Conservation (phyloP, 371 early-diverging fungal species). For the Mortierella sp. region DNA sequence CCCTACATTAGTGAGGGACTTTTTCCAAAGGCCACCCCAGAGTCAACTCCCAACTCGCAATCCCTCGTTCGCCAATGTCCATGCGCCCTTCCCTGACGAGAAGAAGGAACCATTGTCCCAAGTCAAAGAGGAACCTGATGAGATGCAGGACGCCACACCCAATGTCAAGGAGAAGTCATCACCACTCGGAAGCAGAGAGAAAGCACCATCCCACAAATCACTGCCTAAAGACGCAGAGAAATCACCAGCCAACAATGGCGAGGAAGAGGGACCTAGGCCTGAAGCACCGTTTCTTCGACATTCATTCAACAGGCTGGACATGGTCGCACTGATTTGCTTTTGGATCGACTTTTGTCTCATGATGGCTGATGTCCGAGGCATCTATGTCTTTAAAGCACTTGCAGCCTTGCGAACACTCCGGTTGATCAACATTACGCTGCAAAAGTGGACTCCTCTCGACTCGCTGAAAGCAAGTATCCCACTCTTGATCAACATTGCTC, state of each 20-base stretch:
- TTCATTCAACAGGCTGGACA: constrained; percentile 75
- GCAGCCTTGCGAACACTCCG: constrained; percentile 68
- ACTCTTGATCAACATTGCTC: constrained; percentile 65
- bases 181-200: no score
- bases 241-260: no score
- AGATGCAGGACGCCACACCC: no score
- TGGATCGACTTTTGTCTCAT: constrained; percentile 68
- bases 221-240: no score
- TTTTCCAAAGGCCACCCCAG: no score
- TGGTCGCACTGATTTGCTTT: constrained; percentile 66
- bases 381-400: constrained; percentile 66
- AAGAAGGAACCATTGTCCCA: no score
- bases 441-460: constrained; percentile 67
- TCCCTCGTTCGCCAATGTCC: constrained; percentile 23
- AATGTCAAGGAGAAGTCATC: no score
- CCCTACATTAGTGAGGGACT: no score
- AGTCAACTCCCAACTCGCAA: constrained; percentile 33
- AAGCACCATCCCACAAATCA: no score
- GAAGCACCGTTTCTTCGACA: constrained; percentile 67
- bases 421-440: constrained; percentile 66
- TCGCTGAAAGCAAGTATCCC: constrained; percentile 74
- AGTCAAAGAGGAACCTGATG: no score
- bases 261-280: no score
- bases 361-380: constrained; percentile 53
- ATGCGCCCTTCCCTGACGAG: constrained; percentile 37